Percentiles rank a stretch among this genome's conserved stretches.
Evolutionary conservation across 179 eudicot species (phyloP).

Genomic region (Corrigiola litoralis): DNA sequence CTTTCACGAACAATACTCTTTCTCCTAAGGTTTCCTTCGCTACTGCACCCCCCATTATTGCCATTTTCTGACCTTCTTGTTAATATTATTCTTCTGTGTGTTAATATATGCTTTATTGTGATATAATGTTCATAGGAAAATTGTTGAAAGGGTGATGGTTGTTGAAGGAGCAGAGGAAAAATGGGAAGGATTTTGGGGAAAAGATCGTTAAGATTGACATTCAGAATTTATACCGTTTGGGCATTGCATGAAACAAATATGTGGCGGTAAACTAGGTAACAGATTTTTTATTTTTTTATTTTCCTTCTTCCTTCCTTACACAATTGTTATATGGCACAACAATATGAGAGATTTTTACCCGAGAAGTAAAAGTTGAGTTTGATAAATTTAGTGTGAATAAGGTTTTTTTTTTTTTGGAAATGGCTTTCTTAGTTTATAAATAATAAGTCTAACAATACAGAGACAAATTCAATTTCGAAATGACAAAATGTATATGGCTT

Average conservation of each 20-base stretch:
- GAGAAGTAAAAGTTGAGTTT: too few relatives aligned
- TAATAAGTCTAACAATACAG: too few relatives aligned
- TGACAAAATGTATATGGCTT: too few relatives aligned
- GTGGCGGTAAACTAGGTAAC: slow-evolving; percentile 22
- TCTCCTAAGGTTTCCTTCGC: slow-evolving; percentile 49
- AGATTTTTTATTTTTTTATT: background rate
- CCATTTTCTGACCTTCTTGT: background rate
- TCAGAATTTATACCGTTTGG: background rate
- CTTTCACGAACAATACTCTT: slow-evolving; percentile 45
- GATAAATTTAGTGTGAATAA: too few relatives aligned
- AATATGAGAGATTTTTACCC: too few relatives aligned
- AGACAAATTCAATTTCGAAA: too few relatives aligned
- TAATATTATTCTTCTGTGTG: too few relatives aligned
- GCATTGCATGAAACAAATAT: background rate
- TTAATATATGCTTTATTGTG: background rate
- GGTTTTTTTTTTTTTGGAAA: too few relatives aligned
- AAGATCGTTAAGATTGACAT: background rate
- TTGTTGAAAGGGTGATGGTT: background rate
- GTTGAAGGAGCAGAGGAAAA: background rate
- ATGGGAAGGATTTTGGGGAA: background rate
- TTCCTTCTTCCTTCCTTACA: too few relatives aligned
- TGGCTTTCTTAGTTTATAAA: too few relatives aligned
- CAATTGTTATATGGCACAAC: too few relatives aligned
- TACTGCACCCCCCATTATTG: slow-evolving; percentile 24
- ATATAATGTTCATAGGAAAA: background rate